Base-by-base conservation (phyloP, 2,329 filamentous ascomycete genomes). In the Rasamsonia emersonii region DNA sequence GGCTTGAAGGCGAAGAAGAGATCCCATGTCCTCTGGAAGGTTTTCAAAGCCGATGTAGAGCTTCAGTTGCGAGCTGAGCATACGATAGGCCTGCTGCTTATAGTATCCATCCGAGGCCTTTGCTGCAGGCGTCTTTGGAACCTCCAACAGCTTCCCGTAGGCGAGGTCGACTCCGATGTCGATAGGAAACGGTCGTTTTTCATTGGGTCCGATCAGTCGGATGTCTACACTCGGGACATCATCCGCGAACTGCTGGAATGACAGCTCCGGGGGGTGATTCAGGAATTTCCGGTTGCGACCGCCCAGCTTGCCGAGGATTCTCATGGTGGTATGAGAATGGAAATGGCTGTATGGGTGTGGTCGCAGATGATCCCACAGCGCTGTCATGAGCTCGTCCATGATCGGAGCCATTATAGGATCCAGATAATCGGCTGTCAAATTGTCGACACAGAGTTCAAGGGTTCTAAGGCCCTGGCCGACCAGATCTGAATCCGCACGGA, bases 331-430 rank as follows among this genome's bases (percentile, higher is more conserved):
- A 54, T 99, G 91, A 1, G 93, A 85, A 52, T 96, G 89, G 58
- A 95, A 94, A 57, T 98, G 93, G 48, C 83, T 94, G 58, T 98
- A 94, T 0, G 91, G 91, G 41, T 88, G 81, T 5, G 91, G 93
- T 47, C 82, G 83, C 24, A 99, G 71, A 56, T 98, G 93, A 42
- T 95, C 88, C 71, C 93, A 98, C 1, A 99, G 70, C 1, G 89
- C 89, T 28, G 86, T 91, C 91, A 98, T 98, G 26, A 99, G 69
- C 53, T 99, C 91, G 48, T 98, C 89, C 58, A 99, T 96, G 16
- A 96, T 93, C 0, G 91, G 93, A 2, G 89, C 86, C 89, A 98
- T 98, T 49, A 99, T 96, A 0, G 91, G 93, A 47, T 99, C 91
- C 9, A 99, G 67, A 51, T 98, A 99, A 50, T 98, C 91, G 0